phyloP scores from a whole-genome alignment of 441 rosid species.

The Breynia disticha region DNA sequence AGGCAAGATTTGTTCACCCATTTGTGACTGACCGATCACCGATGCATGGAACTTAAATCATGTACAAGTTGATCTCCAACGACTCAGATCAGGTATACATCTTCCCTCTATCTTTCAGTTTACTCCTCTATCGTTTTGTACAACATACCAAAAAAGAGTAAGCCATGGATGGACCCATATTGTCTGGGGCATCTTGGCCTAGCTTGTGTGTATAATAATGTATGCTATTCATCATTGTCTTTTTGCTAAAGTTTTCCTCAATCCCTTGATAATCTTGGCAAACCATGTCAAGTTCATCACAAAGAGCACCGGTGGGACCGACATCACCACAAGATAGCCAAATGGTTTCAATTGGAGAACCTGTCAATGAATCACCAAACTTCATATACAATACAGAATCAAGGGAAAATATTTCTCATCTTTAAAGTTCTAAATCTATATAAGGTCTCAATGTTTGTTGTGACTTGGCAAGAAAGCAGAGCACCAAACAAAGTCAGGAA shows the following conservation, averaged over 20 bases:
- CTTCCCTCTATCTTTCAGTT: background rate
- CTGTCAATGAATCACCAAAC: constrained; percentile 22
- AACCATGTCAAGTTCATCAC: constrained; percentile 34
- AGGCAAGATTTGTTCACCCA: too few relatives aligned
- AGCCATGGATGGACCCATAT: background rate
- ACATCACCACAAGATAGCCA: constrained; percentile 28
- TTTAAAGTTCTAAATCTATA: too few relatives aligned
- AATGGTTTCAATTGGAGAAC: constrained; percentile 29
- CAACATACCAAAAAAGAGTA: background rate
- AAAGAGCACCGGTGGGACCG: constrained; percentile 29
- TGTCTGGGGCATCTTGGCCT: background rate
- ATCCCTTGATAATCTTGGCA: constrained; percentile 35
- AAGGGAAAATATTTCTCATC: too few relatives aligned
- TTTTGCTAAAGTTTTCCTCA: constrained; percentile 32
- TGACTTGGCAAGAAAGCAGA: too few relatives aligned
- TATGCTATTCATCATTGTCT: constrained; percentile 17
- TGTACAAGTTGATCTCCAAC: constrained; percentile 15
- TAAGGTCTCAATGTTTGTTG: too few relatives aligned
- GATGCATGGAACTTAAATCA: background rate
- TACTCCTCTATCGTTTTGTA: constrained; percentile 10
- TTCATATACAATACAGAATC: background rate
- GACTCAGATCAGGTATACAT: background rate
- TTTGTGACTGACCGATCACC: too few relatives aligned
- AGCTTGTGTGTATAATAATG: constrained; percentile 1
- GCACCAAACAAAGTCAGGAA: background rate